Conservation (phyloP, 1,284 basidiomycete genomes). For the Cutaneotrichosporon mucoides region DNA sequence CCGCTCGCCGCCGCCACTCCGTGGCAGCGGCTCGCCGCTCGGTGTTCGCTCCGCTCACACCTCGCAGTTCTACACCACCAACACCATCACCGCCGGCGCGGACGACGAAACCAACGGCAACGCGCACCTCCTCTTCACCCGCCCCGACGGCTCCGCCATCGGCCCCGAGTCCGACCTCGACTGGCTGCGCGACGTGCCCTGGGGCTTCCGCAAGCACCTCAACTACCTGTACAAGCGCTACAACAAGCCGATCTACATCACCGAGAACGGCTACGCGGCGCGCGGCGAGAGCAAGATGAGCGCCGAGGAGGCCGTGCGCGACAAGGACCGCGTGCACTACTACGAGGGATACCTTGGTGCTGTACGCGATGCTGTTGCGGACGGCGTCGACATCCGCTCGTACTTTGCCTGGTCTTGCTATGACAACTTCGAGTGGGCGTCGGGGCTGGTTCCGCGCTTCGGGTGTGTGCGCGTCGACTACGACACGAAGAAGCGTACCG, state of each 20-base stretch:
- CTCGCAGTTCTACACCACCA: slow-evolving; percentile 69
- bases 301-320: slow-evolving; percentile 55
- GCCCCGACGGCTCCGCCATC: slow-evolving; percentile 58
- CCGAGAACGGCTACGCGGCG: slow-evolving; percentile 69
- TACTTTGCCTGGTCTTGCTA: slow-evolving; percentile 58
- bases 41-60: slow-evolving; percentile 23
- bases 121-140: slow-evolving; percentile 41
- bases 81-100: slow-evolving; percentile 55
- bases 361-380: slow-evolving; percentile 58
- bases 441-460: slow-evolving; percentile 34
- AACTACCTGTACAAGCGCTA: slow-evolving; percentile 67
- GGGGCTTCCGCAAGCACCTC: slow-evolving; percentile 54
- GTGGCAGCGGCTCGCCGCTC: too few species aligned
- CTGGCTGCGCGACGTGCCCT: slow-evolving; percentile 44
- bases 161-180: slow-evolving; percentile 57
- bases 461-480: slow-evolving; percentile 51
- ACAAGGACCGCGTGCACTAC: slow-evolving; percentile 64
- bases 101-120: slow-evolving; percentile 60
- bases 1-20: too few species aligned
- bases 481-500: slow-evolving; percentile 62
- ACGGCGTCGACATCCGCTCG: slow-evolving; percentile 62
- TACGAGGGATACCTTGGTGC: slow-evolving; percentile 62
- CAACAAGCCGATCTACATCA: slow-evolving; percentile 63
- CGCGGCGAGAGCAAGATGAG: slow-evolving; percentile 61
- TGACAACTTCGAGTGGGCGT: slow-evolving; percentile 69